phyloP scores from a whole-genome alignment of 345 rosid species.

The Geranium brycei region DNA sequence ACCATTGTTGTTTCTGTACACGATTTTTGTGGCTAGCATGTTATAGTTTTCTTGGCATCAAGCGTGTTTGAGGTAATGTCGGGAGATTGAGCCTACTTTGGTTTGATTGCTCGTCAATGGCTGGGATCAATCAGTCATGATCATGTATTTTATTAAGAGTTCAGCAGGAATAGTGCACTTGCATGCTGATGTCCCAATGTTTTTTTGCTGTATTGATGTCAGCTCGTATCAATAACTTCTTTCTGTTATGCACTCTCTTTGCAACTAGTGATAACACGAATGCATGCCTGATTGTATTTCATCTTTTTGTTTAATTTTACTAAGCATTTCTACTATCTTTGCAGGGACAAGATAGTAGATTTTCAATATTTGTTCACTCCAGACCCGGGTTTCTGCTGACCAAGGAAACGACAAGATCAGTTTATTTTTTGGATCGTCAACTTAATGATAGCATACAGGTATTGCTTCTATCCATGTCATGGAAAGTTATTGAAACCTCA shows the following conservation, averaged over 20 bases:
- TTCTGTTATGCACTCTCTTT: not conserved
- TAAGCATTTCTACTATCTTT: constrained; percentile 10
- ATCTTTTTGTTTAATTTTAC: not conserved
- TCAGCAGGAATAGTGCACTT: not conserved
- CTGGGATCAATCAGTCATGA: not conserved
- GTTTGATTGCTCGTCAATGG: not conserved
- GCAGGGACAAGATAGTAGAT: constrained; percentile 66
- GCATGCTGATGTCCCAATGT: not conserved
- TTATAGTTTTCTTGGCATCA: not conserved
- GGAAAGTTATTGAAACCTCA: not conserved
- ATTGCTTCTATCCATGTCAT: not conserved
- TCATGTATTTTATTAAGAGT: no score
- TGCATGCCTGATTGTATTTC: not conserved
- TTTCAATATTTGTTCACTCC: constrained; percentile 80
- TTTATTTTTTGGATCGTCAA: constrained; percentile 61
- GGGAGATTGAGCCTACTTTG: not conserved
- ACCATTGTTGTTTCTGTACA: no score
- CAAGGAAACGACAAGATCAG: constrained; percentile 70
- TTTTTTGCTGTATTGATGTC: not conserved
- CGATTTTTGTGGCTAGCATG: no score
- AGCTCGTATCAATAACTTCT: not conserved
- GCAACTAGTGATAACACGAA: not conserved
- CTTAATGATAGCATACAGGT: constrained; percentile 90
- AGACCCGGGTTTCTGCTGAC: constrained; percentile 84
- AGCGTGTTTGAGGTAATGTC: not conserved